Percentiles rank a stretch among this genome's conserved stretches.
Conservation (phyloP, 2,329 filamentous ascomycete genomes). For the Fusarium illudens region DNA sequence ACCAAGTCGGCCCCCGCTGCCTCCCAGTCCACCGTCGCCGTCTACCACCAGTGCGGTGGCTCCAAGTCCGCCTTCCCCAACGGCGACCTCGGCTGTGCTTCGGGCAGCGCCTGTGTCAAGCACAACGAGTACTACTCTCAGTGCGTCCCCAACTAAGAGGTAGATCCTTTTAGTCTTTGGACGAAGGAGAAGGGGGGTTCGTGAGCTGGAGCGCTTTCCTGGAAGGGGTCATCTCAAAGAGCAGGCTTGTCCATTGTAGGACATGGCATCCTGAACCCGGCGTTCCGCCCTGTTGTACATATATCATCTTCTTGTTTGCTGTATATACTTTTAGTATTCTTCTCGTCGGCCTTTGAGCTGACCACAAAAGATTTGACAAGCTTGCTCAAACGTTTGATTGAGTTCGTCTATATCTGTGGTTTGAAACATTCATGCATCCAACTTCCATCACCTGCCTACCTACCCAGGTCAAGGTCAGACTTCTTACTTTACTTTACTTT, state of each 20-base stretch:
- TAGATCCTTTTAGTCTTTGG: neutral
- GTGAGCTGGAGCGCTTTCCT: neutral
- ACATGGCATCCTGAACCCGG: conserved; percentile 20
- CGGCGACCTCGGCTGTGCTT: conserved; percentile 32
- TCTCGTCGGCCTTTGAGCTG: conserved; percentile 12
- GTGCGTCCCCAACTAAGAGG: conserved; percentile 37
- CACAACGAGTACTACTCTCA: conserved; percentile 40
- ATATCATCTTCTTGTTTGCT: conserved; percentile 21
- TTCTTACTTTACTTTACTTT: no score
- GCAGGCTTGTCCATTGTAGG: conserved; percentile 19
- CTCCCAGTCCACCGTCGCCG: conserved; percentile 22
- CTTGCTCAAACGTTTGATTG: conserved; percentile 9
- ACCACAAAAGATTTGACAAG: conserved; percentile 16
- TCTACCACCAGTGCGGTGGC: conserved; percentile 36
- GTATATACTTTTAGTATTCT: conserved; percentile 34
- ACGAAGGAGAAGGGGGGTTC: neutral
- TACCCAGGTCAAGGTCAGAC: neutral
- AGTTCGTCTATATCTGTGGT: neutral
- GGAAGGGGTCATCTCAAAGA: neutral
- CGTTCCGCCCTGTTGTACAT: conserved; percentile 32
- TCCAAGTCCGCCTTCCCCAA: conserved; percentile 34
- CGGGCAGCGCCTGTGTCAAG: conserved; percentile 37
- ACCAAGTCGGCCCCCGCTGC: neutral
- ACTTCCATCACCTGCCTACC: neutral
- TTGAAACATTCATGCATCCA: neutral